phyloP scores from a whole-genome alignment of 768 basidiomycete genomes.

The Cyclocybe aegerita region DNA sequence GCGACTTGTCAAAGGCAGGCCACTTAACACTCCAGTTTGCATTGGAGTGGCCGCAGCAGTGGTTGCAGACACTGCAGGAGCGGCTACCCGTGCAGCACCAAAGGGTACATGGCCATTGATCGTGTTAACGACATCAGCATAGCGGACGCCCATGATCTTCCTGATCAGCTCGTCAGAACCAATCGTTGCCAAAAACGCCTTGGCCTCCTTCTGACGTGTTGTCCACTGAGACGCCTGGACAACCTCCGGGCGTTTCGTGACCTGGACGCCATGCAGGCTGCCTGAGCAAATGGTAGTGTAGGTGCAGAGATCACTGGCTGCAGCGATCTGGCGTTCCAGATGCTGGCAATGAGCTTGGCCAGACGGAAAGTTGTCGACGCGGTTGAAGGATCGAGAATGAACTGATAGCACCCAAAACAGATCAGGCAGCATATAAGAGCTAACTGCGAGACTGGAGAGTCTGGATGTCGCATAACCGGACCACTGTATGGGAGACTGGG shows the following conservation, averaged over 20 bases:
- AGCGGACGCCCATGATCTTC: conserved; percentile 30
- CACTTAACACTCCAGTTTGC: neutral
- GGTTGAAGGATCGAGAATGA: conserved; percentile 20
- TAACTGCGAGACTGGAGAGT: too few relatives aligned
- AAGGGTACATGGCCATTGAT: conserved; percentile 22
- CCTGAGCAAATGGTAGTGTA: conserved; percentile 20
- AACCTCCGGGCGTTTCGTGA: conserved; percentile 25
- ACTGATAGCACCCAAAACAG: conserved; percentile 10
- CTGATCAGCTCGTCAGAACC: conserved; percentile 21
- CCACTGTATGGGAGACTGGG: too few relatives aligned
- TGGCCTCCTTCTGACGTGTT: conserved; percentile 20
- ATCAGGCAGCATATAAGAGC: too few relatives aligned
- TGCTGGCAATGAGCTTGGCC: conserved; percentile 20
- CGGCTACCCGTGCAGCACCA: neutral
- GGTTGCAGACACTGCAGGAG: neutral
- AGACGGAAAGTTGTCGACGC: conserved; percentile 16
- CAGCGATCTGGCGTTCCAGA: conserved; percentile 18
- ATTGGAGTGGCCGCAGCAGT: neutral
- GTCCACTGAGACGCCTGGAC: conserved; percentile 21
- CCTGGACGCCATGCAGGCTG: conserved; percentile 25
- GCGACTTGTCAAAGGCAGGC: too few relatives aligned
- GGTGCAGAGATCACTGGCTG: conserved; percentile 23
- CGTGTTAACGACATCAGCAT: conserved; percentile 26
- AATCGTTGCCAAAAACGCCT: conserved; percentile 24
- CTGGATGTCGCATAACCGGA: too few relatives aligned